Percentiles rank a stretch among this genome's conserved stretches.
phyloP scores from a whole-genome alignment of 2,329 filamentous ascomycete genomes.

The Emmonsiellopsis sp. region DNA sequence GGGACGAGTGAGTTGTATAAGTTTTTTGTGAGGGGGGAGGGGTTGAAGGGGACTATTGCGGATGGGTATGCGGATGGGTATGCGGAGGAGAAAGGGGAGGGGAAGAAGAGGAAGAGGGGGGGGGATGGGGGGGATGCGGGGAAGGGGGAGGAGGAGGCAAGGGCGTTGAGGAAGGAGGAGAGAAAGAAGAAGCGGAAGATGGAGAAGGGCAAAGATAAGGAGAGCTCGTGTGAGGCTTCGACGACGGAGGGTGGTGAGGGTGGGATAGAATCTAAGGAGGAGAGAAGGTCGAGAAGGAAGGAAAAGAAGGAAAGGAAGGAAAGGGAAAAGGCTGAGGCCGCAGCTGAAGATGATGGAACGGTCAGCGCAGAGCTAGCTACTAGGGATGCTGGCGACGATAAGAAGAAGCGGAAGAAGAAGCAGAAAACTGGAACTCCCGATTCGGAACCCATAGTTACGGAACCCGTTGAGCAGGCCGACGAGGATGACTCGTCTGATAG shows the following conservation, averaged over 20 bases:
- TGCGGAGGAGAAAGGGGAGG: slow-evolving; percentile 11
- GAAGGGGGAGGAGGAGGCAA: slow-evolving; percentile 13
- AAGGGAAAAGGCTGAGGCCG: slow-evolving; percentile 5
- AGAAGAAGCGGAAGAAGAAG: slow-evolving; percentile 9
- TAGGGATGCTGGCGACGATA: slow-evolving; percentile 2
- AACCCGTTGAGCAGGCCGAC: slow-evolving; percentile 10
- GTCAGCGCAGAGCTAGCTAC: background rate
- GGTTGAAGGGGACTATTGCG: slow-evolving; percentile 60
- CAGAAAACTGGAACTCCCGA: slow-evolving; percentile 4
- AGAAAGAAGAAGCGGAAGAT: slow-evolving; percentile 6
- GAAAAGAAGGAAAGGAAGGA: slow-evolving; percentile 10
- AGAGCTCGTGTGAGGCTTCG: background rate
- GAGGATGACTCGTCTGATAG: slow-evolving; percentile 8
- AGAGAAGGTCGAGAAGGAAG: slow-evolving; percentile 11
- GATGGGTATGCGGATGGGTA: slow-evolving; percentile 14
- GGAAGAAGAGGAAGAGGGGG: slow-evolving; percentile 28
- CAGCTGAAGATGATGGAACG: background rate
- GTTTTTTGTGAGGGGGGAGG: slow-evolving; percentile 75
- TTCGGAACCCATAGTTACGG: slow-evolving; percentile 3
- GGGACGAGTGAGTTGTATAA: slow-evolving; percentile 57
- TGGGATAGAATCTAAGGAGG: slow-evolving; percentile 11
- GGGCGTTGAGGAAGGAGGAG: background rate
- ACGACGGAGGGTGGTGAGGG: slow-evolving; percentile 10
- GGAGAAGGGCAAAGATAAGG: slow-evolving; percentile 9
- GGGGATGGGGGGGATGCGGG: slow-evolving; percentile 20